Conservation (phyloP, 768 basidiomycete species). For the Chlorophyllum brunneum region DNA sequence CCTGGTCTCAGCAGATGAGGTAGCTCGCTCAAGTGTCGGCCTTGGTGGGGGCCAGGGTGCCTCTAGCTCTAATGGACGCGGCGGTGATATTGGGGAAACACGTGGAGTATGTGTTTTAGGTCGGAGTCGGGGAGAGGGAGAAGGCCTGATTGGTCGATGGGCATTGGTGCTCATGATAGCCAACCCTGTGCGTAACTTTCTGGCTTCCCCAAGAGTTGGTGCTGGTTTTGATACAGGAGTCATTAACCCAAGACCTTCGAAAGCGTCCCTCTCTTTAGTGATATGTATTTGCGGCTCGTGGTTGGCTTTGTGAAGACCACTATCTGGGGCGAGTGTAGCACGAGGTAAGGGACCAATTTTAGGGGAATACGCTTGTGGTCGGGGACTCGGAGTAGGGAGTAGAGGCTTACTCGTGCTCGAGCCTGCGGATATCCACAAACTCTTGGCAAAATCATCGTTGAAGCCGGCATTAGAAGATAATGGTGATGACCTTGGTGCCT, state of each 20-base stretch:
- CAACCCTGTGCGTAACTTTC: slow-evolving; percentile 66
- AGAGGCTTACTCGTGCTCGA: slow-evolving; percentile 17
- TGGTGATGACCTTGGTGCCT: slow-evolving; percentile 4
- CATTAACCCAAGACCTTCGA: slow-evolving; percentile 66
- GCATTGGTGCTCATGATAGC: slow-evolving; percentile 43
- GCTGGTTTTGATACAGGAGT: slow-evolving; percentile 40
- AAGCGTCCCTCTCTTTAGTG: slow-evolving; percentile 60
- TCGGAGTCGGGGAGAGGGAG: slow-evolving; percentile 5
- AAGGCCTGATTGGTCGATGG: slow-evolving; percentile 23
- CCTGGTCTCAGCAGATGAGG: slow-evolving; percentile 59
- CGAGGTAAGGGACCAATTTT: slow-evolving; percentile 16
- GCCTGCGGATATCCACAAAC: slow-evolving; percentile 52
- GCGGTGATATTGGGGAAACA: slow-evolving; percentile 32
- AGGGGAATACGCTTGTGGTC: slow-evolving; percentile 16
- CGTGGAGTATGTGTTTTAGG: slow-evolving; percentile 8
- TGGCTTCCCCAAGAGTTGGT: slow-evolving; percentile 74
- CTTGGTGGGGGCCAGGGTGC: slow-evolving; percentile 27
- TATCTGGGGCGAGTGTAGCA: slow-evolving; percentile 11
- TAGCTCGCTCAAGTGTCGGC: slow-evolving; percentile 26
- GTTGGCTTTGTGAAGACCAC: slow-evolving; percentile 9
- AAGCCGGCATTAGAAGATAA: slow-evolving; percentile 37
- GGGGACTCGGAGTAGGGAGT: slow-evolving; percentile 18
- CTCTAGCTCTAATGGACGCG: slow-evolving; percentile 23
- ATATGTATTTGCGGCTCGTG: neutral
- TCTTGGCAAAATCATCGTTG: slow-evolving; percentile 64